Evolutionary conservation across 2,329 filamentous ascomycete genomes (phyloP).

Genomic region (Lasiodiplodia sp.): DNA sequence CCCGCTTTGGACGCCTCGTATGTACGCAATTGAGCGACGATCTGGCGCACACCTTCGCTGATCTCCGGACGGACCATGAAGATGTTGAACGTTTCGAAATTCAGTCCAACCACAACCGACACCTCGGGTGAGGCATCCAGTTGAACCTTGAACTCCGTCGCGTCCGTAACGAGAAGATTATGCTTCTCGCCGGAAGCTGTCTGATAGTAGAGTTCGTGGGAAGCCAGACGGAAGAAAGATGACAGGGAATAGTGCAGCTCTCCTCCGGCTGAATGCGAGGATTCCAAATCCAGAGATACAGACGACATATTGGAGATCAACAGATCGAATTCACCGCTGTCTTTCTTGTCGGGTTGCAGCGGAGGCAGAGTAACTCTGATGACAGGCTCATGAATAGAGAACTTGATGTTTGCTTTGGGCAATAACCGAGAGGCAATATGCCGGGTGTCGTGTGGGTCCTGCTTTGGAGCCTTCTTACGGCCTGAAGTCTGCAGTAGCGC

Average conservation of each 20-base stretch:
- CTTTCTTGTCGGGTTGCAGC: conserved; percentile 63
- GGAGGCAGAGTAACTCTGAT: conserved; percentile 87
- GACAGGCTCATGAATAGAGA: conserved; percentile 96
- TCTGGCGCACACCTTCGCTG: conserved; percentile 88
- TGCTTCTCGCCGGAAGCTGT: conserved; percentile 83
- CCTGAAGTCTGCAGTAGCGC: conserved; percentile 69
- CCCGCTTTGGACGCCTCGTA: conserved; percentile 61
- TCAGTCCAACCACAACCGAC: conserved; percentile 79
- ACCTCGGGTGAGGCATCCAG: conserved; percentile 86
- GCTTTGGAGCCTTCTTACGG: conserved; percentile 30
- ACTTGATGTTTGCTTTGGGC: conserved; percentile 92
- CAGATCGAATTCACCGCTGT: conserved; percentile 86
- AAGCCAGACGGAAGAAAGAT: conserved; percentile 81
- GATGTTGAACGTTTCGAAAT: conserved; percentile 83
- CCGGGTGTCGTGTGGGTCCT: conserved; percentile 49
- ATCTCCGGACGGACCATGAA: conserved; percentile 94
- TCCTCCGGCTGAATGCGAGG: conserved; percentile 86
- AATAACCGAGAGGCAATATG: conserved; percentile 86
- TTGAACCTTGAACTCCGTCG: conserved; percentile 84
- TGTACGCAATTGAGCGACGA: conserved; percentile 77
- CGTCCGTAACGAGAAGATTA: conserved; percentile 86
- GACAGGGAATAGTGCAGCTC: conserved; percentile 87
- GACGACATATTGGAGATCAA: conserved; percentile 96
- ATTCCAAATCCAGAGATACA: conserved; percentile 90
- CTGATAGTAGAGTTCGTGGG: conserved; percentile 93